Base-by-base conservation (phyloP, 2,329 filamentous ascomycete genomes). In the Diaporthe sp. region DNA sequence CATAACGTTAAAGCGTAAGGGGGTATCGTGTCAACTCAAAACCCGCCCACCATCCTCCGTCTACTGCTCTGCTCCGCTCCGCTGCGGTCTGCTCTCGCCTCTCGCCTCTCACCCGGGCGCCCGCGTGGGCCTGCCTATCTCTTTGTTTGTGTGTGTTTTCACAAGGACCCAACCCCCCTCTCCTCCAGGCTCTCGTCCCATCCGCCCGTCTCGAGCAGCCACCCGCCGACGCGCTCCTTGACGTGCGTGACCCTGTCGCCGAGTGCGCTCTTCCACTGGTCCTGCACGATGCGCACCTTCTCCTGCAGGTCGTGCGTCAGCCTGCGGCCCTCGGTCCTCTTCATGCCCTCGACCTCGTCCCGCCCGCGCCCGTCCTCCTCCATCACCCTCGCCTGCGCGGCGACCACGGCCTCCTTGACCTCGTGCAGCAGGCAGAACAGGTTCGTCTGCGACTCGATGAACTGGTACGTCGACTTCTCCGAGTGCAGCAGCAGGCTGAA, bases 361-460 rank as follows among this genome's bases (percentile, higher is more conserved):
- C 80, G 79, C 61, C 87, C 85, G 10, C 84, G 79, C 3, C 91
- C 87, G 80, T 95, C 91, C 0, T 91, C 90, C 81, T 95, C 92
- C 77, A 93, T 87, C 25, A 93, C 86, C 76, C 91, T 89, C 70
- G 91, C 91, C 77, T 92, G 91, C 10, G 94, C 93, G 61, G 88
- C 88, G 81, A 94, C 92, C 2, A 94, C 91, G 0, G 92, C 92
- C 71, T 94, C 94, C 81, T 95, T 95, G 71, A 98, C 95, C 83
- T 98, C 95, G 80, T 98, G 97, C 73, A 98, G 85, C 50, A 98
- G 87, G 80, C 96, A 98, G 33, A 98, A 88, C 45, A 98, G 87
- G 80, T 98, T 98, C 40, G 92, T 96, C 86, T 98, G 96, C 9
- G 92, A 94, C 86, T 98, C 97, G 80, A 98, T 98, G 84, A 98